Base-by-base conservation (phyloP, 805 yeast genomes). In the Pichia heedii region DNA sequence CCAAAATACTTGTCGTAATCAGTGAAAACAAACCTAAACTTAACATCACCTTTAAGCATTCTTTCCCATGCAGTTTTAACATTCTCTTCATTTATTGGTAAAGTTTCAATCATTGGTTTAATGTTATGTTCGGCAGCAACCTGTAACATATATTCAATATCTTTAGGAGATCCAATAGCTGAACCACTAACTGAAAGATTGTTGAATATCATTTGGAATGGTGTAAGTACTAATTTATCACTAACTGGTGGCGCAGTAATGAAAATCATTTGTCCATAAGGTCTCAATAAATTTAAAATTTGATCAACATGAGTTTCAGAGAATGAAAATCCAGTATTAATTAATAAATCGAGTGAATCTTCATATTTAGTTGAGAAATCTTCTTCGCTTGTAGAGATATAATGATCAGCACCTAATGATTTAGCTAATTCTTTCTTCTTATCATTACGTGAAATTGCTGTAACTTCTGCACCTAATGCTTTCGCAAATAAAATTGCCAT, bases 391-490 rank as follows among this genome's bases (percentile, higher is more conserved):
- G 83, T 77, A 30, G 84, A 79, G 51, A 77, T 54, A 54, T 66
- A 75, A 13, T 63, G 66, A 46, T 70, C 70, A 24, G 79, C 80
- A 44, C 82, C 81, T 57, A 77, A 62, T 44, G 66, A 54, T 21
- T 58, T 10, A 16, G 81, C 73, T 45, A 73, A 70, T 37, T 65
- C 72, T 53, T 65, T 71, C 62, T 77, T 77, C 36, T 70, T 52
- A 15, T 60, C 54, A 18, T 69, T 59, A 61, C 82, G 66, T 16
- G 81, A 76, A 53, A 77, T 67, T 4, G 78, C 81, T 40, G 70
- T 66, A 24, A 77, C 81, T 48, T 75, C 70, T 26, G 80, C 79
- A 42, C 81, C 82, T 55, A 77, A 56, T 7, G 81, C 81, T 50
- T 73, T 70, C 33, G 81, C 78, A 46, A 77, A 70, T 54, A 66